Percentiles rank a stretch among this genome's conserved stretches.
Conservation (phyloP, 257 asterid species). For the Petunia axillaris region DNA sequence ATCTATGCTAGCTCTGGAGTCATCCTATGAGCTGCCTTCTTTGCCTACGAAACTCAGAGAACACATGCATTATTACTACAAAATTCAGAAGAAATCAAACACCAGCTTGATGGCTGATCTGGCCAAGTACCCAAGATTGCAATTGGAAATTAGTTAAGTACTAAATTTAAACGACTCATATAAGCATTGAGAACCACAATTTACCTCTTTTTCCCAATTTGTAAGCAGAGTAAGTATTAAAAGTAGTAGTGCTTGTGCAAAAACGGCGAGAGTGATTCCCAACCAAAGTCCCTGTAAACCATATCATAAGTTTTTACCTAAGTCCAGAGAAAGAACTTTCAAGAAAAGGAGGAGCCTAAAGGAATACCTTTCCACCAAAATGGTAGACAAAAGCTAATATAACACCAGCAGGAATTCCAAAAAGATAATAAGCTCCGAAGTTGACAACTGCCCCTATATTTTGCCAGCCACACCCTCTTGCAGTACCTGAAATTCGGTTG, state of each 20-base stretch:
- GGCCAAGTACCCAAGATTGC: no score
- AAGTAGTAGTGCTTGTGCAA: slow-evolving; percentile 55
- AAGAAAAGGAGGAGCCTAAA: background rate
- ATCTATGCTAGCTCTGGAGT: background rate
- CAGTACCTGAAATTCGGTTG: slow-evolving; percentile 41
- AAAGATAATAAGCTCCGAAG: slow-evolving; percentile 57
- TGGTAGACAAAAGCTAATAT: slow-evolving; percentile 55
- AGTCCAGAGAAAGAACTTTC: background rate
- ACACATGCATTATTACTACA: background rate
- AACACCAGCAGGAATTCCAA: slow-evolving; percentile 61
- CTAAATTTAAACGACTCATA: background rate
- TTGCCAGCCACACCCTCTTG: slow-evolving; percentile 84
- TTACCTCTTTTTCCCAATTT: slow-evolving; percentile 66
- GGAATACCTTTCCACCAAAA: slow-evolving; percentile 66
- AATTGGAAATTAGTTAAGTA: background rate
- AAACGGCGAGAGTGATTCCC: slow-evolving; percentile 61
- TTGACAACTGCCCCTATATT: slow-evolving; percentile 65
- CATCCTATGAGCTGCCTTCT: slow-evolving; percentile 55
- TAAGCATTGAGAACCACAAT: background rate
- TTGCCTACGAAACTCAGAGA: slow-evolving; percentile 43
- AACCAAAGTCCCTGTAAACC: slow-evolving; percentile 61
- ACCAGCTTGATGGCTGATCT: no score
- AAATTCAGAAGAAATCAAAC: background rate
- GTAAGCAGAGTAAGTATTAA: slow-evolving; percentile 51
- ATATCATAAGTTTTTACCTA: background rate